A percentile compares a stretch with the other conserved stretches of the same genome.
These are phyloP conservation scores for Pseudogymnoascus sp. DNA, from an alignment of 2,329 filamentous ascomycete species.

Conservation along the genomic window DNA sequence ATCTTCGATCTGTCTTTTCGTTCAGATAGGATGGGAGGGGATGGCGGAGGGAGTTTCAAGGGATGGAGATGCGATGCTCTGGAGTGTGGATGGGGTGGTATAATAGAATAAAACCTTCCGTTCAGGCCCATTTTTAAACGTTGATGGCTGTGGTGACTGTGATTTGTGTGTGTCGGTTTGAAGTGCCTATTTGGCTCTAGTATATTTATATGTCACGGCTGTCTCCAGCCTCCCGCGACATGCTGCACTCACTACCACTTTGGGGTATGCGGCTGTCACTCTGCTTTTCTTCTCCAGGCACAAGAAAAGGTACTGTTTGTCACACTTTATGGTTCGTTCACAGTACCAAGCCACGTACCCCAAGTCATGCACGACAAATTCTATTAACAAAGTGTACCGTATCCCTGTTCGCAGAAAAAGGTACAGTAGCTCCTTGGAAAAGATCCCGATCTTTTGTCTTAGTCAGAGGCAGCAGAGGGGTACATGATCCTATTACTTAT, in stretches of 20 bases:
- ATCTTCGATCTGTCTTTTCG: background rate
- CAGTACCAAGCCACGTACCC: background rate
- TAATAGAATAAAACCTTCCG: slow-evolving; percentile 3
- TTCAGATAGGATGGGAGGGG: background rate
- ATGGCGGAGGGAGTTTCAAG: background rate
- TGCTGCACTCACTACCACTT: background rate
- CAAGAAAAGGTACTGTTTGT: background rate
- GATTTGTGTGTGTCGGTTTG: background rate
- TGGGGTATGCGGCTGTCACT: background rate
- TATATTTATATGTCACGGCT: background rate
- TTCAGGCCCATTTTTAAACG: background rate
- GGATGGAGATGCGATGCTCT: too few species aligned
- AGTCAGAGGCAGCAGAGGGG: background rate
- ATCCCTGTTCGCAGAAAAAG: background rate
- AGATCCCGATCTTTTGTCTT: background rate
- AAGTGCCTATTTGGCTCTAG: background rate
- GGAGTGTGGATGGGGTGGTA: background rate
- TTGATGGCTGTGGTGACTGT: background rate
- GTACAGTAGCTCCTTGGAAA: background rate
- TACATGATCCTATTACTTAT: too few species aligned
- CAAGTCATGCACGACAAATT: slow-evolving; percentile 2
- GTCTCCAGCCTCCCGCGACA: background rate
- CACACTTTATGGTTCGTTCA: background rate
- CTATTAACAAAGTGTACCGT: background rate
- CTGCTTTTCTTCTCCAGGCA: background rate